Base-by-base conservation (phyloP, 441 rosid species). In the Pelargonium citronellum region DNA sequence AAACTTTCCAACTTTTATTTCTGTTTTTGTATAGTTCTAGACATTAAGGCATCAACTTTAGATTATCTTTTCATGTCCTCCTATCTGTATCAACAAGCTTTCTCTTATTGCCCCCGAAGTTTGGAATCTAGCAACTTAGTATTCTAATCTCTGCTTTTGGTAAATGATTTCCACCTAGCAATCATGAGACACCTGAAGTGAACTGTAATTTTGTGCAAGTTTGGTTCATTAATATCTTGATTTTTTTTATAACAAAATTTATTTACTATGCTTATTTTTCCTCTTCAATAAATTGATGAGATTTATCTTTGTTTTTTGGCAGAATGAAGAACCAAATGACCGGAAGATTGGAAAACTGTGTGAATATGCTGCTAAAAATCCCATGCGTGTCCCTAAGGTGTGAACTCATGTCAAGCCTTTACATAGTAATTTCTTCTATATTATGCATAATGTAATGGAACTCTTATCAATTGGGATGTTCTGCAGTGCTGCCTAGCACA, bases 341-440 rank as follows among this genome's bases (percentile, higher is more conserved):
- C 82, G 99, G 72, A 90, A 89, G 75, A 90, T 90, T 12, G 91
- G 91, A 71, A 94, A 89, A 83, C 94, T 94, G 74, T 94, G 99
- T 79, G 99, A 94, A 66, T 94, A 91, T 85, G 96, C 87, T 43
- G 86, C 86, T 43, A 89, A 83, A 81, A 94, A 94, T 71, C 97
- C 99, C n/a, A 75, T 94, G 75, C 83, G 96, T 72, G 88, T 94
- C 64, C 99, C 99, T 3, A 85, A 91, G 96, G 99, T 89, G 71
- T 70, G n/a, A 22, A 49, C 67, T 70, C 30, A 46, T 51, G 69
- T 13, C 64, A 66, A 10, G 70, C 16, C 30, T 11, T 61, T 37
- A 61, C 11, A 61, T 10, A 61, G 13, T 61, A 15, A 13, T 7
- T 61, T 24, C 34, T 20, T 61, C 7, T 3, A 24, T 19, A 15